Percentiles rank a stretch among this genome's conserved stretches.
Conservation (phyloP, 2,329 filamentous ascomycete genomes). For the Neofusicoccum umdonicola region DNA sequence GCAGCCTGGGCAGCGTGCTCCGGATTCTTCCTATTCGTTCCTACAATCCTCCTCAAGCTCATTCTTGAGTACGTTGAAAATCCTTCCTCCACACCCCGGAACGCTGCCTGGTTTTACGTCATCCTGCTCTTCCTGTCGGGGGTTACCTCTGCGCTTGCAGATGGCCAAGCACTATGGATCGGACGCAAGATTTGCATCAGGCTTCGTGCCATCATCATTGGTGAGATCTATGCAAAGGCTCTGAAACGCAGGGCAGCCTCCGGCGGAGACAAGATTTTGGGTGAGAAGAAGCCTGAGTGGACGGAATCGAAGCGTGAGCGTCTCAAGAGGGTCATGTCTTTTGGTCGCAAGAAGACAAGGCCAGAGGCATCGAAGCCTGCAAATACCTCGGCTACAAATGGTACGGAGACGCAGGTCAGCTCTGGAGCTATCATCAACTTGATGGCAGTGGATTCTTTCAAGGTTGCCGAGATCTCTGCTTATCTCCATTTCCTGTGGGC, state of each 20-base stretch:
- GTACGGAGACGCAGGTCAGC: constrained; percentile 73
- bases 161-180: constrained; percentile 86
- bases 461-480: constrained; percentile 89
- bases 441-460: constrained; percentile 99
- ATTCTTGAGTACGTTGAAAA: constrained; percentile 94
- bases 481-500: constrained; percentile 97
- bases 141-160: constrained; percentile 74
- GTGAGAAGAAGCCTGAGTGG: constrained; percentile 51
- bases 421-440: constrained; percentile 98
- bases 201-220: constrained; percentile 89
- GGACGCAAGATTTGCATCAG: constrained; percentile 93
- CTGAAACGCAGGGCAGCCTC: constrained; percentile 85
- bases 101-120: constrained; percentile 94
- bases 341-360: constrained; percentile 58
- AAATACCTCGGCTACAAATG: constrained; percentile 22
- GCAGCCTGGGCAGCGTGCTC: constrained; percentile 75
- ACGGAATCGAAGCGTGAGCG: constrained; percentile 39
- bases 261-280: constrained; percentile 68
- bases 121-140: constrained; percentile 84
- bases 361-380: constrained; percentile 47
- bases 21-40: constrained; percentile 83
- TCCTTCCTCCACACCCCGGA: constrained; percentile 70
- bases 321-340: constrained; percentile 49
- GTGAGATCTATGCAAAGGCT: constrained; percentile 95
- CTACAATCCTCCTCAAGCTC: constrained; percentile 83